Conservation (phyloP, 2,329 filamentous ascomycete species). For the Botrytis paeoniae region DNA sequence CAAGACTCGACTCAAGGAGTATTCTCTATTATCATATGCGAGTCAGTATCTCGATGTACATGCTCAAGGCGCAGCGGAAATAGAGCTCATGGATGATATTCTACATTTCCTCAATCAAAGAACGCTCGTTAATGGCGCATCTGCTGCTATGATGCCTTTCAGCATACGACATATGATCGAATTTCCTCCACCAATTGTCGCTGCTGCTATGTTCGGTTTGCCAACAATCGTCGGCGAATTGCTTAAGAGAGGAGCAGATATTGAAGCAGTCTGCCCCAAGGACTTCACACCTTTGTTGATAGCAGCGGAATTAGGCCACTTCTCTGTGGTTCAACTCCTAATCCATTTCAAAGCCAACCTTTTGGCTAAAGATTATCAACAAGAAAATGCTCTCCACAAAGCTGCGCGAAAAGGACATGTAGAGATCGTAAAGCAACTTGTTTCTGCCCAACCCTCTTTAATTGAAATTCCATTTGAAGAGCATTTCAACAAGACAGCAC, state of each 20-base stretch:
- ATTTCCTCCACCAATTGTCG: background rate
- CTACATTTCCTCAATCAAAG: conserved; percentile 3
- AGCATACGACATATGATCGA: background rate
- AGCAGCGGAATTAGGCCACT: conserved; percentile 8
- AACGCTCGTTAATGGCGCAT: background rate
- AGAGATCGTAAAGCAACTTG: background rate
- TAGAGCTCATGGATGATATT: background rate
- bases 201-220: conserved; percentile 3
- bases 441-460: background rate
- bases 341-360: conserved; percentile 2
- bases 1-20: conserved; percentile 21
- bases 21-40: conserved; percentile 37
- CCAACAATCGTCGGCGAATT: background rate
- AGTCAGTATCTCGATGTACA: conserved; percentile 38
- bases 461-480: background rate
- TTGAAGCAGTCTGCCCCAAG: background rate
- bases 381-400: conserved; percentile 6
- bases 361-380: background rate
- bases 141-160: background rate
- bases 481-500: background rate
- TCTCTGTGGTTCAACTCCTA: background rate
- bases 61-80: conserved; percentile 17
- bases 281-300: conserved; percentile 2
- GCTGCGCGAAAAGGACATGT: background rate
- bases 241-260: background rate